phyloP scores from a whole-genome alignment of 2,329 filamentous ascomycete genomes.

The Beauveria varroae region DNA sequence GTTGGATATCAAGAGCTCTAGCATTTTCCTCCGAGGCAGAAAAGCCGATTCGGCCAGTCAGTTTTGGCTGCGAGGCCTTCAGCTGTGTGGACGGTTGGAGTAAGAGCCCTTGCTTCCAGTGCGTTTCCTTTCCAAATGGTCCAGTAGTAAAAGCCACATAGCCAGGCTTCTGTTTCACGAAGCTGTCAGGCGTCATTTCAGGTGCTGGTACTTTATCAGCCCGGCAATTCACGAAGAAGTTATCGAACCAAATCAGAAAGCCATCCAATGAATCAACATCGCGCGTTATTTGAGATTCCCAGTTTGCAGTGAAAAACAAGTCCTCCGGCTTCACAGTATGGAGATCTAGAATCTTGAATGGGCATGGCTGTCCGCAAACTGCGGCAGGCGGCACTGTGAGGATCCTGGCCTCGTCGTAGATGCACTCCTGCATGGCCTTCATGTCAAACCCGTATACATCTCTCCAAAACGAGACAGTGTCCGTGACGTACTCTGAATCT shows the following conservation, averaged over 20 bases:
- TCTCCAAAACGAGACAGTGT: constrained; percentile 79
- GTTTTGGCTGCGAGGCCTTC: constrained; percentile 40
- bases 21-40: constrained; percentile 61
- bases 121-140: constrained; percentile 66
- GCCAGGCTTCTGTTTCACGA: constrained; percentile 48
- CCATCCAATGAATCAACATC: constrained; percentile 70
- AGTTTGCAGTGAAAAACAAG: constrained; percentile 65
- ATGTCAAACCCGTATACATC: constrained; percentile 95
- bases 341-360: constrained; percentile 71
- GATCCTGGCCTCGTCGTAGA: constrained; percentile 75
- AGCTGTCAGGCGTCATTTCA: constrained; percentile 53
- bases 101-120: constrained; percentile 83
- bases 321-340: constrained; percentile 65
- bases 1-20: constrained; percentile 57
- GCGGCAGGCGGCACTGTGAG: constrained; percentile 58
- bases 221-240: constrained; percentile 68
- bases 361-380: constrained; percentile 50
- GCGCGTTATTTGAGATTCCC: constrained; percentile 52
- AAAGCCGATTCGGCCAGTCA: constrained; percentile 65
- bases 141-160: constrained; percentile 85
- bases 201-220: constrained; percentile 41
- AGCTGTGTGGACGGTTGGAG: constrained; percentile 55
- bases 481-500: constrained; percentile 68
- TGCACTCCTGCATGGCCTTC: constrained; percentile 77
- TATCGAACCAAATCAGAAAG: constrained; percentile 90